phyloP scores from a whole-genome alignment of 192 early-diverging fungal species.

The Coemansia sp. region DNA sequence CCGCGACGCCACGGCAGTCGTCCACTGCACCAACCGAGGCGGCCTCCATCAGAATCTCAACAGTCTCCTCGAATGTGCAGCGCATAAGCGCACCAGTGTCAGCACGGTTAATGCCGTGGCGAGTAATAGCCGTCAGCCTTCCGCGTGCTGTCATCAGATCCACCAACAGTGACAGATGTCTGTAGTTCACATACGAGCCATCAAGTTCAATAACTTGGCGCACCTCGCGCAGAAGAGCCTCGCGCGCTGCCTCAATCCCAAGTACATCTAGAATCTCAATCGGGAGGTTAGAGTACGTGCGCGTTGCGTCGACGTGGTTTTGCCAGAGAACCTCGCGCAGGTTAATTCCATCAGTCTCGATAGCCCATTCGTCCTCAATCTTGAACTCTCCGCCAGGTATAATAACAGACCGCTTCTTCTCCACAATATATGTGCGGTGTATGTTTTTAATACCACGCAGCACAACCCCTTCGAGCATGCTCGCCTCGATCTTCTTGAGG shows the following conservation, averaged over 20 bases:
- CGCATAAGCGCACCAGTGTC: constrained; percentile 93
- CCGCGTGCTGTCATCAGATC: constrained; percentile 97
- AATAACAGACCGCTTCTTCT: constrained; percentile 26
- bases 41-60: constrained; percentile 96
- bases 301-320: constrained; percentile 75
- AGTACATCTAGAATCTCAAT: constrained; percentile 89
- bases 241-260: constrained; percentile 96
- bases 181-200: constrained; percentile 97
- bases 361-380: constrained; percentile 66
- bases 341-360: constrained; percentile 95
- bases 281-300: constrained; percentile 90
- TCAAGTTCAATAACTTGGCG: constrained; percentile 93
- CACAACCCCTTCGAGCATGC: constrained; percentile 82
- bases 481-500: constrained; percentile 79
- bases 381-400: constrained; percentile 65
- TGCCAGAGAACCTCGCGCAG: constrained; percentile 82
- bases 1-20: constrained; percentile 94
- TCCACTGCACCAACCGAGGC: constrained; percentile 89
- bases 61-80: constrained; percentile 98
- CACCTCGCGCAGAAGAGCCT: constrained; percentile 83
- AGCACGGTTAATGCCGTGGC: constrained; percentile 96
- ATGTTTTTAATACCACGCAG: constrained; percentile 89
- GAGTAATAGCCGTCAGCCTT: constrained; percentile 92
- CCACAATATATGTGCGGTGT: constrained; percentile 68
- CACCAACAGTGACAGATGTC: constrained; percentile 91